Evolutionary conservation across 2,329 filamentous ascomycete species (phyloP), one percentile per base, ranked within the genome.

Genomic region (Aureobasidium zeae): DNA sequence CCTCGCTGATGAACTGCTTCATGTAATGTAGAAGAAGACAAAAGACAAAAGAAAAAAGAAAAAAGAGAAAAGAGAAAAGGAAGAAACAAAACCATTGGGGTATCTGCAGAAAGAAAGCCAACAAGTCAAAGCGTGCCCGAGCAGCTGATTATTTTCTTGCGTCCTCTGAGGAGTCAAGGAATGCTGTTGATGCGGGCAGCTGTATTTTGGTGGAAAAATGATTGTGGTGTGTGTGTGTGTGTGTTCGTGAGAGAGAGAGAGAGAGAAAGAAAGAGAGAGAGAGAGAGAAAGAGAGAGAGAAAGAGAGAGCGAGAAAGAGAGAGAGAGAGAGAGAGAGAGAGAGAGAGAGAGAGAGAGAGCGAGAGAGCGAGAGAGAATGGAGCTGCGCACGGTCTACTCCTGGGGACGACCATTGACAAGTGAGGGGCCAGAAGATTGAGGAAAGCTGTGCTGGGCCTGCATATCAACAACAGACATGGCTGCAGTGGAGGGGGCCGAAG

Each of bases 1-100:
- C 39, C 39, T 43, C 28, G 39, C 39, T 43, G 28, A 30, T 12
- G 22, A 87, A 45, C 85, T 93, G 55, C 68, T 96, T 2, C 85
- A 88, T 20, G 71, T 94, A 4, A 71, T 96, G 10, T 83, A 88
- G 1, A 86, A 83, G 12, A 94, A 93, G 55, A 82, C 86, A 4
- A 93, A 88, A 0, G 29, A 13, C 20, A 29, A 39, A 30, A 4
- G 30, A 17, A 25, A 32, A n/a, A n/a, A n/a, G n/a, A n/a, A n/a
- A n/a, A n/a, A n/a, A 30, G 13, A 20, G 16, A 26, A 43, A 41
- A 22, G 9, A 22, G 12, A 17, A 32, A 16, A 32, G 19, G n/a
- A 32, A 17, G 26, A 43, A 42, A 43, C 30, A 34, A 19, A 43
- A 34, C 9, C n/a, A n/a, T n/a, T n/a, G 29, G 39, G 39, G 39